Evolutionary conservation across 2,329 filamentous ascomycete species (phyloP).

Genomic region (Metarhizium brunneum): DNA sequence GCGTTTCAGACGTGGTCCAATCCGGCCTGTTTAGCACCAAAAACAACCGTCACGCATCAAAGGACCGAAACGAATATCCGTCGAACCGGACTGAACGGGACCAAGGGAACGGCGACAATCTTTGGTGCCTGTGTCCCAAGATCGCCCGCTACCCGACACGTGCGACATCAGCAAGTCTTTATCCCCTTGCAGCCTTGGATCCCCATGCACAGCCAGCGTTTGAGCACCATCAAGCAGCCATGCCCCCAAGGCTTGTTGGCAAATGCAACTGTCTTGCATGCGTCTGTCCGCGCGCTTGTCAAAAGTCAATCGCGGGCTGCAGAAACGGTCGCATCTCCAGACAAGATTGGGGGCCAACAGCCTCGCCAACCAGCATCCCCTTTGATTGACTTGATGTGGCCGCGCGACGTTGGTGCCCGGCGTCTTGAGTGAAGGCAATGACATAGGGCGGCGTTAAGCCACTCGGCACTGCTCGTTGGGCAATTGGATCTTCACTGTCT

Average conservation of each 20-base stretch:
- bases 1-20: background rate
- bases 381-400: too few species aligned
- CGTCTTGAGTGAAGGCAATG: too few species aligned
- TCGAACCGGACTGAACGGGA: too few species aligned
- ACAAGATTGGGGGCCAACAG: background rate
- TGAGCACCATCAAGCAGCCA: background rate
- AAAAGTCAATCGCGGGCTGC: background rate
- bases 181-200: background rate
- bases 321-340: background rate
- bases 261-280: background rate
- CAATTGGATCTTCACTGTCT: too few species aligned
- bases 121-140: background rate
- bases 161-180: background rate
- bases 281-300: background rate
- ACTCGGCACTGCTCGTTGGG: too few species aligned
- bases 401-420: too few species aligned
- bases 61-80: too few species aligned
- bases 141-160: background rate
- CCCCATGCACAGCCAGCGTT: background rate
- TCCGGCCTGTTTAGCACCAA: background rate
- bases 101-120: background rate
- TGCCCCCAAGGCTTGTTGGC: background rate
- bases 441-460: too few species aligned
- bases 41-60: background rate
- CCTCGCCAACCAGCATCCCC: background rate